Percentiles rank a stretch among this genome's conserved stretches.
phyloP scores from a whole-genome alignment of 2,329 filamentous ascomycete species.

The Xylaria sp. region DNA sequence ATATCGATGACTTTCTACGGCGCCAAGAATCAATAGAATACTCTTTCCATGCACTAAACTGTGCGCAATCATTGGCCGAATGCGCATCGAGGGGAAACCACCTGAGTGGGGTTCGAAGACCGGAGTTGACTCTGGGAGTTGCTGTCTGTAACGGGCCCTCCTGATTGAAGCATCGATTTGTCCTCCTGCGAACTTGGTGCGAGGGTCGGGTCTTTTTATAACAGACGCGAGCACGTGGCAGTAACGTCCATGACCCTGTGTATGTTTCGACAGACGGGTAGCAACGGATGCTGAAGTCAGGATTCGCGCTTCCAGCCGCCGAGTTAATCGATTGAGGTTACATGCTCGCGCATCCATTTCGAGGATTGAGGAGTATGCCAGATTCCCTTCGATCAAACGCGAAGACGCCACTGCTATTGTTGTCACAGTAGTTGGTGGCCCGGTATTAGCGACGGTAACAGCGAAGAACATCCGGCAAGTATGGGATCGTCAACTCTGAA shows the following conservation, averaged over 20 bases:
- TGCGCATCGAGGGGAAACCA: neutral
- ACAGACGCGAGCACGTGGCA: neutral
- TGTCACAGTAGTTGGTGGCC: neutral
- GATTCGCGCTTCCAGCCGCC: neutral
- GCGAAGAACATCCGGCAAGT: neutral
- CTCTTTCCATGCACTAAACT: neutral
- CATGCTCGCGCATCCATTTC: neutral
- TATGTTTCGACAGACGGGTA: neutral
- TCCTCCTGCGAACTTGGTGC: neutral
- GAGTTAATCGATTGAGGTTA: too few relatives aligned
- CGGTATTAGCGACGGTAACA: neutral
- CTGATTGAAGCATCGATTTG: neutral
- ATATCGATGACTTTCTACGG: neutral
- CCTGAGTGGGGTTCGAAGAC: slow-evolving; percentile 7
- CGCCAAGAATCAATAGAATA: slow-evolving; percentile 1
- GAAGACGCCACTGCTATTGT: neutral
- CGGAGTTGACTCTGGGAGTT: neutral
- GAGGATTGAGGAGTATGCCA: neutral
- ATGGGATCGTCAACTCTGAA: neutral
- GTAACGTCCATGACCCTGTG: neutral
- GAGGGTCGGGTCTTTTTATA: neutral
- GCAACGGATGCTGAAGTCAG: neutral
- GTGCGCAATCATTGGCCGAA: neutral
- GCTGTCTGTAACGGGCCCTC: neutral
- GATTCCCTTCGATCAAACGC: neutral